Percentiles rank a stretch among this genome's conserved stretches.
Conservation (phyloP, 257 asterid genomes). For the Thymus mandschuricus region DNA sequence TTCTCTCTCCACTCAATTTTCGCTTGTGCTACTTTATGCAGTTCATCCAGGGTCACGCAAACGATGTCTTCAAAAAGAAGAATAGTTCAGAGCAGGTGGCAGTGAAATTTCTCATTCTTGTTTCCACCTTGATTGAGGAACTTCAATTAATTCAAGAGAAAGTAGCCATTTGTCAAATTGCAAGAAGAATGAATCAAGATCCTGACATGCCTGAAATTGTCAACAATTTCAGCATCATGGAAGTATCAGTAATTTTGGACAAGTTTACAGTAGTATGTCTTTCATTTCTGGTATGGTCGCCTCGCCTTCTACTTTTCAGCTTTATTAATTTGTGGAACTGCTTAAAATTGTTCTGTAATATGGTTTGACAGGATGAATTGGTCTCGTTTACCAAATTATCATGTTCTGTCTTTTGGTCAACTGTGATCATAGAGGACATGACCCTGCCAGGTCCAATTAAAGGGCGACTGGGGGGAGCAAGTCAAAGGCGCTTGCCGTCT, state of each 20-base stretch:
- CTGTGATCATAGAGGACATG: constrained; percentile 45
- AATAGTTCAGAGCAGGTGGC: constrained; percentile 51
- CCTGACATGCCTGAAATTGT: constrained; percentile 36
- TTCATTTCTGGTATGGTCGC: constrained; percentile 58
- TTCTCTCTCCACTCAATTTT: constrained; percentile 22
- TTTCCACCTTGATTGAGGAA: constrained; percentile 75
- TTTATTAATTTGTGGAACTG: neutral
- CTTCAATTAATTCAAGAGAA: constrained; percentile 66
- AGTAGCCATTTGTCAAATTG: constrained; percentile 37
- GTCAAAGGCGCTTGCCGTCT: constrained; percentile 81
- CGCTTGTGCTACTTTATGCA: constrained; percentile 36
- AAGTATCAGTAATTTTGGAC: constrained; percentile 48
- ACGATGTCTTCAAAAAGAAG: constrained; percentile 50
- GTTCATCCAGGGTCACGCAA: constrained; percentile 63
- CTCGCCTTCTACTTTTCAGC: constrained; percentile 19
- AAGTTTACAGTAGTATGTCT: constrained; percentile 49
- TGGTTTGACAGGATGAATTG: constrained; percentile 61
- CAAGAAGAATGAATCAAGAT: constrained; percentile 41
- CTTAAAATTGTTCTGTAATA: constrained; percentile 21
- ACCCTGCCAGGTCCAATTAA: constrained; percentile 68
- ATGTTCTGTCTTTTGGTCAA: constrained; percentile 64
- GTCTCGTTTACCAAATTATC: constrained; percentile 64
- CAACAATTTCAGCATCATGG: constrained; percentile 37
- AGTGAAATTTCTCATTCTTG: constrained; percentile 75
- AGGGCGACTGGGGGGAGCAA: constrained; percentile 95